These are phyloP conservation scores for Ramaria sp. DNA, from an alignment of 768 basidiomycete genomes.

Conservation along the genomic window DNA sequence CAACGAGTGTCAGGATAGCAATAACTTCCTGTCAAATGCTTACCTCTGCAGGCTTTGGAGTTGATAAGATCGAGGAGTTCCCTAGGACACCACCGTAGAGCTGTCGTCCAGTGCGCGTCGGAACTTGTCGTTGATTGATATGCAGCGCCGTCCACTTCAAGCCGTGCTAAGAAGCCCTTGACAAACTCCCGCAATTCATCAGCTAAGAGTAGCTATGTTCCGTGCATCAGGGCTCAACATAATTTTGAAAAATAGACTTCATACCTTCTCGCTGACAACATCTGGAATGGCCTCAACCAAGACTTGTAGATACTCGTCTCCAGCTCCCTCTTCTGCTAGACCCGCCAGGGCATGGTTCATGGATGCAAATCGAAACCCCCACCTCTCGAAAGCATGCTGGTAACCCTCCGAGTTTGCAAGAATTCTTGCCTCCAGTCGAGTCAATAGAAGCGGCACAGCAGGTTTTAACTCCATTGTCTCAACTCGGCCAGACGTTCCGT, in stretches of 20 bases:
- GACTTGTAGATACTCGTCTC: conserved; percentile 51
- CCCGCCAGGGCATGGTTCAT: conserved; percentile 12
- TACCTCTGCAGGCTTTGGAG: conserved; percentile 93
- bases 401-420: conserved; percentile 33
- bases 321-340: conserved; percentile 18
- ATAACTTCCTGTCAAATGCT: conserved; percentile 13
- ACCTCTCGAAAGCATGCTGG: conserved; percentile 42
- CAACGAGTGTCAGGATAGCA: conserved; percentile 2
- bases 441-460: conserved; percentile 52
- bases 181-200: conserved; percentile 69
- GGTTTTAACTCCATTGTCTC: conserved; percentile 37
- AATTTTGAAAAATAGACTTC: conserved; percentile 8
- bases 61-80: conserved; percentile 78
- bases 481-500: conserved; percentile 22
- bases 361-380: conserved; percentile 54
- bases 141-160: conserved; percentile 36
- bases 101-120: conserved; percentile 46
- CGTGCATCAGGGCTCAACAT: conserved; percentile 11
- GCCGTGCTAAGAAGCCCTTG: conserved; percentile 56
- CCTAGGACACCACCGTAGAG: conserved; percentile 73
- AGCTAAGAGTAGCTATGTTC: conserved; percentile 45
- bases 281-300: conserved; percentile 54
- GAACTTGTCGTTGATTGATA: not conserved
- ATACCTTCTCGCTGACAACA: conserved; percentile 58
- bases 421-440: conserved; percentile 47